Percentiles rank a stretch among this genome's conserved stretches.
Conservation (phyloP, 148 eudicot species). For the Amaranthus cruentus region DNA sequence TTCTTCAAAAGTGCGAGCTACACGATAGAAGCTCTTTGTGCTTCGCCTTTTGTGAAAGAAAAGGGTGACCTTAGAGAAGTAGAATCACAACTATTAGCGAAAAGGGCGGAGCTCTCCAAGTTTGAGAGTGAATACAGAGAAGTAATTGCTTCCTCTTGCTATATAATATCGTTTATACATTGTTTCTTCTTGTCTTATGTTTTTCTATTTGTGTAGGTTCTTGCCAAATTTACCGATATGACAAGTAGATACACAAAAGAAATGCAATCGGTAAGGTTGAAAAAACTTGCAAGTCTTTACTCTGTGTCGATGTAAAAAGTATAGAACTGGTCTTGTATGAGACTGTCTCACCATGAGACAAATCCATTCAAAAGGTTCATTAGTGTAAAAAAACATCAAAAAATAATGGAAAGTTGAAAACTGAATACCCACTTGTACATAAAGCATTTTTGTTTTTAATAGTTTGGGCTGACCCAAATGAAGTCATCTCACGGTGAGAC, state of each 20-base stretch:
- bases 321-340: no score
- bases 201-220: slow-evolving; percentile 42
- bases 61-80: slow-evolving; percentile 76
- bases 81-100: slow-evolving; percentile 71
- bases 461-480: no score
- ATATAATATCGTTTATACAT: neutral
- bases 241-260: slow-evolving; percentile 80
- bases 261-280: slow-evolving; percentile 74
- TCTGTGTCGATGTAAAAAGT: neutral
- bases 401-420: no score
- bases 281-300: neutral
- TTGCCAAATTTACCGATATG: slow-evolving; percentile 88
- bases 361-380: no score
- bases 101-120: slow-evolving; percentile 81
- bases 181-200: slow-evolving; percentile 4
- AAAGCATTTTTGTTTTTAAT: no score
- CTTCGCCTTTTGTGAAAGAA: slow-evolving; percentile 59
- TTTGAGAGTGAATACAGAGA: slow-evolving; percentile 91
- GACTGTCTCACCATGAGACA: no score
- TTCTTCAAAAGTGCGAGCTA: slow-evolving; percentile 86
- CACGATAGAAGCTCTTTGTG: slow-evolving; percentile 77
- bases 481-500: no score
- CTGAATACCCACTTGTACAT: no score
- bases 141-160: slow-evolving; percentile 32
- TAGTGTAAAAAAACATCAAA: no score